These are phyloP conservation scores for Xylariales sp. DNA, from an alignment of 2,329 filamentous ascomycete genomes.

Conservation along the genomic window DNA sequence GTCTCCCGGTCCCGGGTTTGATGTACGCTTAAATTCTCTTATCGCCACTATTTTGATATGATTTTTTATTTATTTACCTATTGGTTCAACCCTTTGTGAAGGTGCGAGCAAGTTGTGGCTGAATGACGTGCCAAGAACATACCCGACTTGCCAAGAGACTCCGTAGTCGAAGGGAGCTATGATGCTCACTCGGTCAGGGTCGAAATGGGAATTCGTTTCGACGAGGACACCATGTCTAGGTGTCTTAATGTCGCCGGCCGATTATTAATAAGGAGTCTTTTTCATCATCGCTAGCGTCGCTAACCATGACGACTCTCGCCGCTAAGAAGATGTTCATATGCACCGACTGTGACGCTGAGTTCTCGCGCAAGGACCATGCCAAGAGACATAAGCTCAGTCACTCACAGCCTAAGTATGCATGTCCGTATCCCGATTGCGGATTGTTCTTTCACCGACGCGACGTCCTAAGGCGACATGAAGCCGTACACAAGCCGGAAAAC, in stretches of 20 bases:
- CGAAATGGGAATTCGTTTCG: neutral
- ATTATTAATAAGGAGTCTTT: neutral
- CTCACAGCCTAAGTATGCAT: slow-evolving; percentile 19
- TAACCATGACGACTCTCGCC: slow-evolving; percentile 2
- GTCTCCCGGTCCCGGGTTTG: neutral
- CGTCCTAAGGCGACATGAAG: slow-evolving; percentile 24
- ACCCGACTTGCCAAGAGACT: neutral
- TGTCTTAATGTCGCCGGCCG: neutral
- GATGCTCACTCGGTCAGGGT: neutral
- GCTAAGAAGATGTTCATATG: slow-evolving; percentile 22
- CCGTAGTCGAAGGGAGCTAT: neutral
- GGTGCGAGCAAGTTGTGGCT: slow-evolving; percentile 20
- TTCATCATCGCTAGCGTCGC: neutral
- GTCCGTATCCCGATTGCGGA: slow-evolving; percentile 22
- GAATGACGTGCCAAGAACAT: slow-evolving; percentile 15
- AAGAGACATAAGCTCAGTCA: slow-evolving; percentile 34
- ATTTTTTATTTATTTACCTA: neutral
- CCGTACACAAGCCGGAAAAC: slow-evolving; percentile 29
- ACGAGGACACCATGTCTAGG: neutral
- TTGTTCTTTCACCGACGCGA: slow-evolving; percentile 32
- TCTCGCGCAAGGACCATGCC: slow-evolving; percentile 32
- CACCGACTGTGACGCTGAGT: slow-evolving; percentile 30
- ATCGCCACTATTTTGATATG: neutral
- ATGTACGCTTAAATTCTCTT: neutral
- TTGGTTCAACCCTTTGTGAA: slow-evolving; percentile 15